These are phyloP conservation scores for Eutypa lata DNA, from an alignment of 2,329 filamentous ascomycete genomes.

Conservation along the genomic window DNA sequence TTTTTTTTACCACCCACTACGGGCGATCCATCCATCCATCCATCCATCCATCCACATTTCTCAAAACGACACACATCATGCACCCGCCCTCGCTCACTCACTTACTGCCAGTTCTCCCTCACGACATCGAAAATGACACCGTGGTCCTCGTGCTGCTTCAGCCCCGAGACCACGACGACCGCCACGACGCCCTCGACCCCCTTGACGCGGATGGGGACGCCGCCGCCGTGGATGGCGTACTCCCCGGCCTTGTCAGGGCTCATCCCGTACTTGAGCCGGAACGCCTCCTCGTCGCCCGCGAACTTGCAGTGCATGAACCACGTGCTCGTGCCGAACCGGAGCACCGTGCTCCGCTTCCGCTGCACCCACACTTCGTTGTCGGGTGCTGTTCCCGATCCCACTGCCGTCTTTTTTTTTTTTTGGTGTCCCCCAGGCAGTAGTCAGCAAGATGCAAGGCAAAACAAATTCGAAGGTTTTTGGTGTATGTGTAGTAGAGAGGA, in stretches of 20 bases:
- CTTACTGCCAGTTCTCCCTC: conserved; percentile 43
- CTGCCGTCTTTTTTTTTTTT: conserved; percentile 40
- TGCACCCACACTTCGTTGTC: conserved; percentile 71
- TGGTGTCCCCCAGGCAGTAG: too few species aligned
- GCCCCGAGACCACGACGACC: conserved; percentile 71
- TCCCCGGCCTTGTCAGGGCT: conserved; percentile 51
- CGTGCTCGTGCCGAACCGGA: conserved; percentile 66
- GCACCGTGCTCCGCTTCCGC: conserved; percentile 68
- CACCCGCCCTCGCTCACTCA: too few species aligned
- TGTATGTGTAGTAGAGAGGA: too few species aligned
- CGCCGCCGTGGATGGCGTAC: conserved; percentile 79
- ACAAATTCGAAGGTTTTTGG: too few species aligned
- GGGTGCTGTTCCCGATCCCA: conserved; percentile 62
- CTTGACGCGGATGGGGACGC: conserved; percentile 66
- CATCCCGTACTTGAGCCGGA: conserved; percentile 64
- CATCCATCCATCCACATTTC: too few species aligned
- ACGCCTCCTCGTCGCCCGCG: conserved; percentile 58
- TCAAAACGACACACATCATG: too few species aligned
- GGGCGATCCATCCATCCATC: too few species aligned
- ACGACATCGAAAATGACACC: conserved; percentile 70
- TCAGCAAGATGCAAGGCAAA: too few species aligned
- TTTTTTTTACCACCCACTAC: too few species aligned
- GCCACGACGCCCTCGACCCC: conserved; percentile 75
- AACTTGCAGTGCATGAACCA: conserved; percentile 72
- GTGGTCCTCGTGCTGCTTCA: conserved; percentile 77